Base-by-base conservation (phyloP, 2,329 filamentous ascomycete species). In the Celoporthe dispersa region DNA sequence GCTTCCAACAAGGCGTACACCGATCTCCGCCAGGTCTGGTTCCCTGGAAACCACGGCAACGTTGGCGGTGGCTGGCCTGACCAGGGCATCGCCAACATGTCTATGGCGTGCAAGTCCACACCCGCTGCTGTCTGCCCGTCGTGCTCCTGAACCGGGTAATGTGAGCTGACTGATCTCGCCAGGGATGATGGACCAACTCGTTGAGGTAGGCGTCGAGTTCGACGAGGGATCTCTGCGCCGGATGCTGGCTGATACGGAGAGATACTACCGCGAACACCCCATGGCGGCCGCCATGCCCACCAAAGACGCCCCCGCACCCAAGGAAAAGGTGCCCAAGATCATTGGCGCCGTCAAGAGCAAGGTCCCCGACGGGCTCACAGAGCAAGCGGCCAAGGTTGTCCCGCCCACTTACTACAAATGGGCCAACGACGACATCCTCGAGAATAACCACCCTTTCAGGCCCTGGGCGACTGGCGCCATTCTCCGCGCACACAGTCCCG, bases 11-110 rank as follows among this genome's bases (percentile, higher is more conserved):
- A 76, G 48, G 74, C 78, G 19, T 79, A 77, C 31, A 84, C 83
- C 1, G 80, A 86, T 70, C 78, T 86, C 60, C 80, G 83, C 37
- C 84, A 86, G 72, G 83, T 85, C 16, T 91, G 89, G 89, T 94
- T 94, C 75, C 89, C 91, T 0, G 91, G 91, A 8, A 88, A 86
- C 64, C 92, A 94, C 76, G 88, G 84, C 14, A 91, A 93, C 74
- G 88, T 92, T 62, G 91, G 91, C 5, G 91, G 91, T 41, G 91
- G 91, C 2, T 91, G 87, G 87, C 76, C 79, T 6, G 85, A 87
- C 63, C 81, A 86, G 71, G 83, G 83, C 22, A 73, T 80, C 16
- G 76, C 79, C 65, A 75, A 80, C 69, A 79, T 78, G 70, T 75
- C 79, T 9, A 75, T 81, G 70, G 79, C 79, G 12, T 80, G 78